Percentiles rank a stretch among this genome's conserved stretches.
These are phyloP conservation scores for Hypsizygus ulmarius DNA, from an alignment of 1,284 basidiomycete genomes.

Conservation along the genomic window DNA sequence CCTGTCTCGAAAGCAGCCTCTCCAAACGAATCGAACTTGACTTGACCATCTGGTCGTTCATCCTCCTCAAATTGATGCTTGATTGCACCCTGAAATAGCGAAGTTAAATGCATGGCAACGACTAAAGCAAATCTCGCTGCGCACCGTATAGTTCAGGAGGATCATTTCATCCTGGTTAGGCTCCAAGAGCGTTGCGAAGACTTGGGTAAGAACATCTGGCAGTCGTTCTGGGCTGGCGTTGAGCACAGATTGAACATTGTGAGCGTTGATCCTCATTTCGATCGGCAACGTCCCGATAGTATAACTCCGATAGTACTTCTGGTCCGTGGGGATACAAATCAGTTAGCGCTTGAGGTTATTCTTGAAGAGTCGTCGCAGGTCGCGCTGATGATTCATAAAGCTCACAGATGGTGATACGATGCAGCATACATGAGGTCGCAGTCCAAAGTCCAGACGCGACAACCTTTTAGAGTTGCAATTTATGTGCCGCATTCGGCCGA, in stretches of 20 bases:
- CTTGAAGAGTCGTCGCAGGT: too few relatives aligned
- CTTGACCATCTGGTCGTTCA: slow-evolving; percentile 3
- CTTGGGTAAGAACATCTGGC: slow-evolving; percentile 8
- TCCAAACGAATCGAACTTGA: slow-evolving; percentile 21
- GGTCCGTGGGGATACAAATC: background rate
- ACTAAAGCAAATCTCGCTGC: background rate
- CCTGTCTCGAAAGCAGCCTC: slow-evolving; percentile 22
- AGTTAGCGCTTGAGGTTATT: too few relatives aligned
- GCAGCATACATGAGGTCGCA: too few relatives aligned
- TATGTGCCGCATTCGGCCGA: slow-evolving; percentile 18
- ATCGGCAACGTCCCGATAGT: too few relatives aligned
- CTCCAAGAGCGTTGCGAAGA: slow-evolving; percentile 22
- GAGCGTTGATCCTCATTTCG: background rate
- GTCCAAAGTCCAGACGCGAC: too few relatives aligned
- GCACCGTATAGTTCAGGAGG: slow-evolving; percentile 19
- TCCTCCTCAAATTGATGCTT: slow-evolving; percentile 8
- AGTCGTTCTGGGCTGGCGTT: slow-evolving; percentile 4
- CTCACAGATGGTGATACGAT: too few relatives aligned
- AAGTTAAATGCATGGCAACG: background rate
- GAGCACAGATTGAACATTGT: background rate
- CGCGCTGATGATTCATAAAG: too few relatives aligned
- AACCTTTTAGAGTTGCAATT: too few relatives aligned
- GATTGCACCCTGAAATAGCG: slow-evolving; percentile 11
- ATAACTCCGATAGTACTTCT: background rate
- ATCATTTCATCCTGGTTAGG: slow-evolving; percentile 18